phyloP scores from a whole-genome alignment of 176 grass and related monocot species.

The Triticum urartu region DNA sequence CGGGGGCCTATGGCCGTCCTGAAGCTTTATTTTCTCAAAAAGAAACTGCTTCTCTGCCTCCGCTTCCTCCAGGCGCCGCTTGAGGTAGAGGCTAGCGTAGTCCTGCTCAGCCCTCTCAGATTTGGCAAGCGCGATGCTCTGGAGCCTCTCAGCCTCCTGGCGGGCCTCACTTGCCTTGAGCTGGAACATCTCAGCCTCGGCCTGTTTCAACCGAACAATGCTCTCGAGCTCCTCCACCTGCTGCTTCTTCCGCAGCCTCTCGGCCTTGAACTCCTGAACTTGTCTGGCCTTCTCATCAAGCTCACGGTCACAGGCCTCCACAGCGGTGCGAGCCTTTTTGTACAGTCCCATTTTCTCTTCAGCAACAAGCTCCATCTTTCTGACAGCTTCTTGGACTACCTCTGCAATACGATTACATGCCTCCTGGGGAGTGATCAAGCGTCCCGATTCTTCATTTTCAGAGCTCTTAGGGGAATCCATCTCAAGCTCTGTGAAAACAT shows the following conservation, averaged over 20 bases:
- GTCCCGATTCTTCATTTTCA: slow-evolving; percentile 70
- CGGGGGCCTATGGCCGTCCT: slow-evolving; percentile 56
- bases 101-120: slow-evolving; percentile 94
- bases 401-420: slow-evolving; percentile 91
- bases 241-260: slow-evolving; percentile 69
- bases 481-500: slow-evolving; percentile 62
- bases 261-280: slow-evolving; percentile 61
- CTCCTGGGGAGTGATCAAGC: slow-evolving; percentile 89
- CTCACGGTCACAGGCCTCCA: slow-evolving; percentile 78
- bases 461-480: slow-evolving; percentile 68
- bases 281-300: slow-evolving; percentile 83
- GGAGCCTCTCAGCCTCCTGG: slow-evolving; percentile 85
- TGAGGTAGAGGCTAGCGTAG: slow-evolving; percentile 93
- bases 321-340: slow-evolving; percentile 62
- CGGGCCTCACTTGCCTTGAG: slow-evolving; percentile 85
- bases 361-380: slow-evolving; percentile 94
- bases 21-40: slow-evolving; percentile 92
- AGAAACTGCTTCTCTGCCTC: slow-evolving; percentile 97
- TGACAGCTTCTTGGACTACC: slow-evolving; percentile 93
- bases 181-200: slow-evolving; percentile 97
- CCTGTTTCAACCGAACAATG: slow-evolving; percentile 84
- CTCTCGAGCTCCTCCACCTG: slow-evolving; percentile 96
- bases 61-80: slow-evolving; percentile 91
- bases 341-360: slow-evolving; percentile 86
- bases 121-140: slow-evolving; percentile 86